Percentiles rank a stretch among this genome's conserved stretches.
Conservation (phyloP, 2,329 filamentous ascomycete species). For the Sporothrix dimorphospora region DNA sequence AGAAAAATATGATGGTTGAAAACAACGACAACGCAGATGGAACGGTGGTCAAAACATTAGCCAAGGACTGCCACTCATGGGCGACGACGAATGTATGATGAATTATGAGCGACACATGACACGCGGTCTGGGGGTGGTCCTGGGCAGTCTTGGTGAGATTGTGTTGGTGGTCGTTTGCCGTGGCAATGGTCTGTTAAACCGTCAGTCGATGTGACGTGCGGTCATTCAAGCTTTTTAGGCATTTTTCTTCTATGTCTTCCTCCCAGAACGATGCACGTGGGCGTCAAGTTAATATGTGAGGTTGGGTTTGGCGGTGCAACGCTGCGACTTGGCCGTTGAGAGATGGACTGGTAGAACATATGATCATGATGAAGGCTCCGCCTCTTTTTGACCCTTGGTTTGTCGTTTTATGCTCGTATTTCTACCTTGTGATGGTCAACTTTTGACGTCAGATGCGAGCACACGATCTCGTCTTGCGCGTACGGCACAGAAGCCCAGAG, state of each 20-base stretch:
- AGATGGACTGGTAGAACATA: not conserved
- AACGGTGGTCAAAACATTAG: too few species aligned
- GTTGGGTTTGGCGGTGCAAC: not conserved
- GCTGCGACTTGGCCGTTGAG: not conserved
- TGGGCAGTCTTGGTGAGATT: too few species aligned
- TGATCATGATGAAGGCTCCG: not conserved
- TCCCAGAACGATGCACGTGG: not conserved
- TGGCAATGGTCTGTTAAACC: not conserved
- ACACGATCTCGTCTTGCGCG: not conserved
- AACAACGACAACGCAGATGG: too few species aligned
- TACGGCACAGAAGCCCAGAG: not conserved
- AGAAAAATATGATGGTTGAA: too few species aligned
- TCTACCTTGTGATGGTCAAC: not conserved
- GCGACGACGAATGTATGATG: not conserved
- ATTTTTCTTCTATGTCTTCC: not conserved
- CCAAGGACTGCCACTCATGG: too few species aligned
- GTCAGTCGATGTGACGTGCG: not conserved
- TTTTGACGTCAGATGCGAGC: not conserved
- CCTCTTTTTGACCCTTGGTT: not conserved
- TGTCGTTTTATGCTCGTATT: not conserved
- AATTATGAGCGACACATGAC: too few species aligned
- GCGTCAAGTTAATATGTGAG: not conserved
- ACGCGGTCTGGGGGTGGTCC: too few species aligned
- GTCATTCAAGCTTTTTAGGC: not conserved
- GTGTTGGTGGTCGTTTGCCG: not conserved